Percentiles rank a stretch among this genome's conserved stretches.
Evolutionary conservation across 2,329 filamentous ascomycete species (phyloP).

Genomic region (Nemania sp.): DNA sequence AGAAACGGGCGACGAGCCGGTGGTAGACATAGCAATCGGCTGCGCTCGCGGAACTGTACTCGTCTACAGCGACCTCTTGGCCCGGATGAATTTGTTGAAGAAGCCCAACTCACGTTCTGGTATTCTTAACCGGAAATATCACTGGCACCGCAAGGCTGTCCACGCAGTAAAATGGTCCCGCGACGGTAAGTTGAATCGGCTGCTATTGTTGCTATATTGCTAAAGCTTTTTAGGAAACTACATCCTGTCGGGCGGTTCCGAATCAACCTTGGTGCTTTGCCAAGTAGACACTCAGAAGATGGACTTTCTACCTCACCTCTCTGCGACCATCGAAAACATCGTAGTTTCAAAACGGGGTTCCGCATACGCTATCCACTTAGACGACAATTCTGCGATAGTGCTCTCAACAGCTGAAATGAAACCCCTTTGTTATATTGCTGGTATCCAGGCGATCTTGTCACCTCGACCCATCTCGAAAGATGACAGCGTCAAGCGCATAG

Average conservation of each 20-base stretch:
- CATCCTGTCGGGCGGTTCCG: constrained; percentile 86
- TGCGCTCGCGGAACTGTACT: constrained; percentile 76
- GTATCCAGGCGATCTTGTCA: constrained; percentile 70
- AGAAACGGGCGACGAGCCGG: constrained; percentile 36
- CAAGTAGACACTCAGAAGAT: constrained; percentile 84
- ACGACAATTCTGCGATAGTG: constrained; percentile 90
- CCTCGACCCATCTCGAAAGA: constrained; percentile 55
- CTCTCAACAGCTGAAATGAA: constrained; percentile 87
- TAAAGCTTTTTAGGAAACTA: constrained; percentile 71
- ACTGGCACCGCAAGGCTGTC: constrained; percentile 90
- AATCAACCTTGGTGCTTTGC: constrained; percentile 89
- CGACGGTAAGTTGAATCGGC: constrained; percentile 66
- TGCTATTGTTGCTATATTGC: constrained; percentile 1
- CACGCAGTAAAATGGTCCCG: constrained; percentile 86
- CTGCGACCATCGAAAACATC: constrained; percentile 81
- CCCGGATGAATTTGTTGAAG: constrained; percentile 54
- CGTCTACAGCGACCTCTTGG: constrained; percentile 76
- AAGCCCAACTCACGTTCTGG: constrained; percentile 48
- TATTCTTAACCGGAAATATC: constrained; percentile 67
- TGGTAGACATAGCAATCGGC: constrained; percentile 78
- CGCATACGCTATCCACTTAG: constrained; percentile 81
- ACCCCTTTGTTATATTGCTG: constrained; percentile 80
- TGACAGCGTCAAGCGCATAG: constrained; percentile 56
- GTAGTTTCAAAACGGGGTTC: constrained; percentile 78
- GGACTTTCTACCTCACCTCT: constrained; percentile 87